Percentiles rank a stretch among this genome's conserved stretches.
phyloP scores from a whole-genome alignment of 106 monocot genomes.

The Agapanthus africanus region DNA sequence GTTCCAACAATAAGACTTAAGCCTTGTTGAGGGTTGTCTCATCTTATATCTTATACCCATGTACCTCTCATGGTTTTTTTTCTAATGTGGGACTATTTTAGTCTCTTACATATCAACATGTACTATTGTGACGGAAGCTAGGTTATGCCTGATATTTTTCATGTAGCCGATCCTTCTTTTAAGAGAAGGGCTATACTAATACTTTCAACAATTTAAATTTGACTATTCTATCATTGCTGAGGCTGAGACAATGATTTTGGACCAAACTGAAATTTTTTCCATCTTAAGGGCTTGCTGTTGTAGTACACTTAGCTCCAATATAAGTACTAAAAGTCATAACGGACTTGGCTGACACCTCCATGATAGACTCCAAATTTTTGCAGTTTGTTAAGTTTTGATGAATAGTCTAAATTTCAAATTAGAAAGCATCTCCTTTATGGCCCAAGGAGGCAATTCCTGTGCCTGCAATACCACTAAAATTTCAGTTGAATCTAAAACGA shows the following conservation, averaged over 20 bases:
- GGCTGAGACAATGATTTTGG: not conserved
- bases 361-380: not conserved
- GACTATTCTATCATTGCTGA: slow-evolving; percentile 4
- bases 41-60: no score
- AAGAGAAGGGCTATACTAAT: not conserved
- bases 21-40: no score
- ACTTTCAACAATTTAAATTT: not conserved
- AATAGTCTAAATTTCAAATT: not conserved
- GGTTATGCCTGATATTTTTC: slow-evolving; percentile 1
- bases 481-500: no score
- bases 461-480: no score
- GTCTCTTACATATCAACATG: no score
- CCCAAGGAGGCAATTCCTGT: not conserved
- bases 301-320: not conserved
- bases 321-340: not conserved
- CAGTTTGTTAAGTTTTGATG: not conserved
- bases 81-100: no score
- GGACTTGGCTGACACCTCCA: slow-evolving; percentile 3
- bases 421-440: not conserved
- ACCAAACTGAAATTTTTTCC: not conserved
- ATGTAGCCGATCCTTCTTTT: not conserved
- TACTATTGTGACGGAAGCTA: not conserved
- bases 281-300: slow-evolving; percentile 1
- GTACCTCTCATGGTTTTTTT: no score
- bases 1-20: no score